Conservation (phyloP, 2,329 filamentous ascomycete genomes). For the Cladorrhinum sp. region DNA sequence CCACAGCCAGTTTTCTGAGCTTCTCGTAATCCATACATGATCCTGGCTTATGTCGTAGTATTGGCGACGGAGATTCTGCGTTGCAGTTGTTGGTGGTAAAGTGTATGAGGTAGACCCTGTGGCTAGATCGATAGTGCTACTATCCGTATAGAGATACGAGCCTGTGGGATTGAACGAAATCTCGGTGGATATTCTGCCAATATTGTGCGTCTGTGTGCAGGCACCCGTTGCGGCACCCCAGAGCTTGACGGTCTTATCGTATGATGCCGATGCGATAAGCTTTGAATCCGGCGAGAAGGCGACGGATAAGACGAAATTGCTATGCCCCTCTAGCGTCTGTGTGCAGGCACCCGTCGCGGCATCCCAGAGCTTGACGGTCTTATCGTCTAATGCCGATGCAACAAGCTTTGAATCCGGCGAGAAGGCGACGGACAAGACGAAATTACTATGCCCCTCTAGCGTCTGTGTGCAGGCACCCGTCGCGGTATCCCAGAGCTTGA, state of each 20-base stretch:
- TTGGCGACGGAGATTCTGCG: not conserved
- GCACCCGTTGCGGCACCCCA: not conserved
- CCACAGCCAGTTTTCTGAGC: constrained; percentile 11
- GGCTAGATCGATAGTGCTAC: too few relatives aligned
- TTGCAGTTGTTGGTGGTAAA: too few relatives aligned
- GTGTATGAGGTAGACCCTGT: too few relatives aligned
- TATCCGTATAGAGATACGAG: too few relatives aligned
- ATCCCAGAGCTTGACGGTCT: not conserved
- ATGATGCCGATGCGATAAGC: not conserved
- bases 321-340: not conserved
- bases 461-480: not conserved
- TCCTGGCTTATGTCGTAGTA: constrained; percentile 6
- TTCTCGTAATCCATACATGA: constrained; percentile 14
- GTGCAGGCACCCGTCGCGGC: not conserved
- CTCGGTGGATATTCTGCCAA: too few relatives aligned
- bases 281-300: not conserved
- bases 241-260: not conserved
- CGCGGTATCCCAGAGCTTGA: not conserved
- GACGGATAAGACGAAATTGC: not conserved
- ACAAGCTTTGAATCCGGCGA: not conserved
- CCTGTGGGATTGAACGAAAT: not conserved
- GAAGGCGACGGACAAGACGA: not conserved
- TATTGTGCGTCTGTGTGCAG: not conserved
- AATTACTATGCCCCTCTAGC: not conserved
- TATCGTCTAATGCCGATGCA: not conserved